Percentiles rank a stretch among this genome's conserved stretches.
Evolutionary conservation across 2,329 filamentous ascomycete genomes (phyloP).

Genomic region (Colletotrichum sp.): DNA sequence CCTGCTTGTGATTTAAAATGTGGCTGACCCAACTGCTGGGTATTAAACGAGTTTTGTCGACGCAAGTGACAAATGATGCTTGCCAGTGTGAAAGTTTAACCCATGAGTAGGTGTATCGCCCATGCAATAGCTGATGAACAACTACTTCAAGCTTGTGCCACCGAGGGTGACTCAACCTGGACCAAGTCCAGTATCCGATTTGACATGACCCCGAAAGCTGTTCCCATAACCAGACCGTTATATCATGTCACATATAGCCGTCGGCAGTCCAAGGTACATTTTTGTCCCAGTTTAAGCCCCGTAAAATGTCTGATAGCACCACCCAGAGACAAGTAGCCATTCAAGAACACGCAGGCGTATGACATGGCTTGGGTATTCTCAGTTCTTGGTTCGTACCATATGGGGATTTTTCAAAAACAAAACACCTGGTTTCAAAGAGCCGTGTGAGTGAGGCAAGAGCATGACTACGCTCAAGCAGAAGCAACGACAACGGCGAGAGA

Average conservation of each 20-base stretch:
- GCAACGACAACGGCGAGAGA: not conserved
- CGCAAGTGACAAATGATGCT: not conserved
- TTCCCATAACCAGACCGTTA: too few species aligned
- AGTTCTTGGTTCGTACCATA: fast-evolving
- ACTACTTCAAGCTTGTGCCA: not conserved
- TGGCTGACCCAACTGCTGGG: not conserved
- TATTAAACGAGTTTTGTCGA: not conserved
- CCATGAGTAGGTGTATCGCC: fast-evolving
- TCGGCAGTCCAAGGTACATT: too few species aligned
- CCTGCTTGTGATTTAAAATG: not conserved
- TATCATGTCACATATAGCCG: too few species aligned
- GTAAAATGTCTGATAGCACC: not conserved
- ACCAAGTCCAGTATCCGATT: too few species aligned
- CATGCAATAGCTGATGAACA: not conserved
- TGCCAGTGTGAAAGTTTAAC: not conserved
- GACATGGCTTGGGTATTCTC: not conserved
- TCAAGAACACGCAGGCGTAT: not conserved
- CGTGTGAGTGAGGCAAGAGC: not conserved
- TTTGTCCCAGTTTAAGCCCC: not conserved
- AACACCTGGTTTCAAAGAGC: not conserved
- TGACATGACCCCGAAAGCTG: too few species aligned
- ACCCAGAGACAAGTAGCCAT: not conserved
- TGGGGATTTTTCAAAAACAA: not conserved
- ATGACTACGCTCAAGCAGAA: not conserved
- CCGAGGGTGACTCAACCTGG: not conserved